Evolutionary conservation across 1,139 yeast genomes (phyloP).

Genomic region (Candida sanyaensis): DNA sequence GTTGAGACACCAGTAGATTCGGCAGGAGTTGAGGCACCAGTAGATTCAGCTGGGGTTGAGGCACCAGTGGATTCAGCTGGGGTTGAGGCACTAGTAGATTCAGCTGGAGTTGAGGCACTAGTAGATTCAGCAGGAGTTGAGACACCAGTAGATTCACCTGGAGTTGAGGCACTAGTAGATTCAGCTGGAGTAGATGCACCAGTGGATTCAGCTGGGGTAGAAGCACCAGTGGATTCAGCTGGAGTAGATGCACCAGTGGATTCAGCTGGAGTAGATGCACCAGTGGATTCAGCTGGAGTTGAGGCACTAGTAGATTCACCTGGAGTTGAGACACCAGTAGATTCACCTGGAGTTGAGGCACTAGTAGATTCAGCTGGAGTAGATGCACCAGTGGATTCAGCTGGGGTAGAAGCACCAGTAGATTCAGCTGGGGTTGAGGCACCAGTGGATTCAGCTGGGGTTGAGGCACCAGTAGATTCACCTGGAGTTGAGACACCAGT

Average conservation of each 20-base stretch:
- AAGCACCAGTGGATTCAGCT: no score
- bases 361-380: background rate
- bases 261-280: no score
- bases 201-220: no score
- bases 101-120: no score
- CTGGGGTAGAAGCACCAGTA: conserved; percentile 15
- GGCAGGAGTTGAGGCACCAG: background rate
- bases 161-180: no score
- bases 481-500: no score
- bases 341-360: conserved; percentile 13
- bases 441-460: no score
- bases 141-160: no score
- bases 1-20: background rate
- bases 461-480: no score
- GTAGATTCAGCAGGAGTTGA: conserved; percentile 16
- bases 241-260: no score
- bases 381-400: background rate
- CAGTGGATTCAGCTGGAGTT: background rate
- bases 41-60: conserved; percentile 15
- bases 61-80: background rate
- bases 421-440: no score
- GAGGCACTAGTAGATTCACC: conserved; percentile 6
- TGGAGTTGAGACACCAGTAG: conserved; percentile 12
- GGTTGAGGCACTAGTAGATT: background rate
- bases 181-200: no score